Conservation (phyloP, 2,329 filamentous ascomycete species). For the Colletotrichum limetticola region DNA sequence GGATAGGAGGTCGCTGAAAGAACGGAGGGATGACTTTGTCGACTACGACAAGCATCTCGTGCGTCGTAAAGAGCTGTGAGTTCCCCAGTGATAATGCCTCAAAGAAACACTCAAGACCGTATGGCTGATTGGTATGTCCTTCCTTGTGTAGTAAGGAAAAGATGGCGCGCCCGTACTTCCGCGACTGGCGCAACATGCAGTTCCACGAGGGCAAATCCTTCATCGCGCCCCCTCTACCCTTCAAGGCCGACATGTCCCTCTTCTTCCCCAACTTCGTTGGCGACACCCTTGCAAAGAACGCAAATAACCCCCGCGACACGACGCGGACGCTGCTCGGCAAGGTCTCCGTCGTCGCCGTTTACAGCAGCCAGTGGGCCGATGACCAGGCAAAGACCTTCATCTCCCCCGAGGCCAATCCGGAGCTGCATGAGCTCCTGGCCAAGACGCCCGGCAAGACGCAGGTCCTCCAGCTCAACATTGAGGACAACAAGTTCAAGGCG, state of each 20-base stretch:
- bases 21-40: conserved; percentile 83
- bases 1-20: conserved; percentile 72
- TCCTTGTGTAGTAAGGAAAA: conserved; percentile 69
- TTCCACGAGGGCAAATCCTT: conserved; percentile 93
- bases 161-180: conserved; percentile 90
- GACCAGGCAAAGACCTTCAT: conserved; percentile 81
- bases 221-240: conserved; percentile 83
- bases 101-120: not conserved
- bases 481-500: conserved; percentile 79
- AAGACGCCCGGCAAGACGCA: conserved; percentile 66
- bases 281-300: conserved; percentile 73
- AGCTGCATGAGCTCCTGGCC: conserved; percentile 71
- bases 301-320: conserved; percentile 70
- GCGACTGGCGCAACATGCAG: conserved; percentile 89
- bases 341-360: conserved; percentile 82
- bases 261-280: conserved; percentile 96
- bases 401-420: conserved; percentile 72
- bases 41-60: conserved; percentile 86
- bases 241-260: conserved; percentile 82
- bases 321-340: conserved; percentile 79
- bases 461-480: conserved; percentile 86
- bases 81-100: not conserved
- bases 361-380: conserved; percentile 87
- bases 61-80: conserved; percentile 79
- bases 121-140: not conserved